Evolutionary conservation across 2,329 filamentous ascomycete species (phyloP).

Genomic region (Mariannaea elegans): DNA sequence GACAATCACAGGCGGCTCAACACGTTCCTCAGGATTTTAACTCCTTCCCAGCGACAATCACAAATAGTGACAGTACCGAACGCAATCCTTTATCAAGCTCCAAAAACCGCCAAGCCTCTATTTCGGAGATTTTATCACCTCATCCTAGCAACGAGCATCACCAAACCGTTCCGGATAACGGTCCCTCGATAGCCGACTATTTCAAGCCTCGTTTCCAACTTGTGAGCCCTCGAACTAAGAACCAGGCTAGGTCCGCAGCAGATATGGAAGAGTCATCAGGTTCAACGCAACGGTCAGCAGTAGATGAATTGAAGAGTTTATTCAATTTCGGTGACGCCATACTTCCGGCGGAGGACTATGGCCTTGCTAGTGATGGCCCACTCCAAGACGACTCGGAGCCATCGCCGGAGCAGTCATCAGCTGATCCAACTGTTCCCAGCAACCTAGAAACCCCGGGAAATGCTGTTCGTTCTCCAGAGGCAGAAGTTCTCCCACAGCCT

Average conservation of each 20-base stretch:
- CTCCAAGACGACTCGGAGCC: conserved; percentile 2
- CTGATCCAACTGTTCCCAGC: neutral
- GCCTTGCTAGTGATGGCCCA: conserved; percentile 15
- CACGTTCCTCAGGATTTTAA: conserved; percentile 29
- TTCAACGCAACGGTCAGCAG: conserved; percentile 27
- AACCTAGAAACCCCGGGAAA: conserved; percentile 16
- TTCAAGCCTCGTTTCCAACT: neutral
- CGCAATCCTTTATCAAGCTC: conserved; percentile 1
- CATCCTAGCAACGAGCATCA: neutral
- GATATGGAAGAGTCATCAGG: conserved; percentile 31
- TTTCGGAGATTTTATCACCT: neutral
- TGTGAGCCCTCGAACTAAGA: neutral
- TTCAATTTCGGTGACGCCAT: conserved; percentile 34
- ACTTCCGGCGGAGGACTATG: conserved; percentile 24
- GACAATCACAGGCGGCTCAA: conserved; percentile 43
- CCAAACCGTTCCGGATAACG: neutral
- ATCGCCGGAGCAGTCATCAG: conserved; percentile 1
- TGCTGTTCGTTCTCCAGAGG: conserved; percentile 27
- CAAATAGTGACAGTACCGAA: conserved; percentile 22
- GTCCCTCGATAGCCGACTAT: neutral
- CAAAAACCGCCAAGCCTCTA: neutral
- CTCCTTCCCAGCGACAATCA: conserved; percentile 21
- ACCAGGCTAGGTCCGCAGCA: neutral
- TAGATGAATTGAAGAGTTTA: conserved; percentile 35
- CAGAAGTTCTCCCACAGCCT: conserved; percentile 29